Evolutionary conservation across 441 rosid genomes (phyloP).

Genomic region (Erodium chrysanthum): DNA sequence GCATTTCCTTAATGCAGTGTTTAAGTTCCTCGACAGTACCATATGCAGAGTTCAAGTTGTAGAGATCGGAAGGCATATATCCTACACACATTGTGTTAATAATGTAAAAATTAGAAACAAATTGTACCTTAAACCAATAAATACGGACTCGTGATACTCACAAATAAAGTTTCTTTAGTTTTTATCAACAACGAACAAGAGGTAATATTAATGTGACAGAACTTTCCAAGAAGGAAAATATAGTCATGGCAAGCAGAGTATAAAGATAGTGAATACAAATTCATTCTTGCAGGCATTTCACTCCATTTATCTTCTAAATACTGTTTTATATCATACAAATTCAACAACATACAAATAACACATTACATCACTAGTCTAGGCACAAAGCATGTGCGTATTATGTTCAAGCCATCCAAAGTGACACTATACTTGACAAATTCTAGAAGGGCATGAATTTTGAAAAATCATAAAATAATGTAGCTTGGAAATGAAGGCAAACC

Average conservation of each 20-base stretch:
- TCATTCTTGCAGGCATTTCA: not conserved
- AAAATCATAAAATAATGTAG: not conserved
- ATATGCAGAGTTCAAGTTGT: slow-evolving; percentile 46
- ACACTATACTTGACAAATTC: too few species aligned
- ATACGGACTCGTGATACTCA: not conserved
- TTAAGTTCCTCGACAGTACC: slow-evolving; percentile 43
- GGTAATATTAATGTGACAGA: not conserved
- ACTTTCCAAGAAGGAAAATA: too few species aligned
- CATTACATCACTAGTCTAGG: not conserved
- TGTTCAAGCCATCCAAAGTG: too few species aligned
- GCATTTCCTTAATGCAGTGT: slow-evolving; percentile 39
- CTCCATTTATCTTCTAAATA: not conserved
- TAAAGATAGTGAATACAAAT: too few species aligned
- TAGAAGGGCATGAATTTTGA: not conserved
- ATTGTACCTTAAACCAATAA: not conserved
- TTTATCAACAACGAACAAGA: too few species aligned
- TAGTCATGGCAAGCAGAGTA: too few species aligned
- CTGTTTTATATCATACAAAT: not conserved
- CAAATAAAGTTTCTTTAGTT: too few species aligned
- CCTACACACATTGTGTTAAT: slow-evolving; percentile 23
- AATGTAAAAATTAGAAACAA: not conserved
- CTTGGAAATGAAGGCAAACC: slow-evolving; percentile 21
- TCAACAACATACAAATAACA: not conserved
- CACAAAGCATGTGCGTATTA: not conserved
- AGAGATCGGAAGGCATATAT: slow-evolving; percentile 51